These are phyloP conservation scores for Ramularia endophylla DNA, from an alignment of 2,329 filamentous ascomycete genomes.

Conservation along the genomic window DNA sequence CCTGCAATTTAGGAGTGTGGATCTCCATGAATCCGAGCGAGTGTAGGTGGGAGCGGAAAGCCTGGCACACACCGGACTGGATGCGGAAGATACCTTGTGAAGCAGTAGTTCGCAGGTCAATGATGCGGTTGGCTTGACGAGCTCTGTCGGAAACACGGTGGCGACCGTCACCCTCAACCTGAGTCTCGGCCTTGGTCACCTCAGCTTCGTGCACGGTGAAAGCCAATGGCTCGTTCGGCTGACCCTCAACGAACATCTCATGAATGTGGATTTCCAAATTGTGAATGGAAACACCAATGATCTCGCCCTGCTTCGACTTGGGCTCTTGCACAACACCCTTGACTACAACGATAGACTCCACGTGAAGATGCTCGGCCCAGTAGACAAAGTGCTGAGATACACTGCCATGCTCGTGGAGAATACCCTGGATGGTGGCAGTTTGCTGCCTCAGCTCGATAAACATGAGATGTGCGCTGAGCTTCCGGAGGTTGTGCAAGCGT, in stretches of 20 bases:
- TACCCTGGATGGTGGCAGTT: conserved; percentile 75
- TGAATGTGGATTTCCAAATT: conserved; percentile 69
- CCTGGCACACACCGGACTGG: conserved; percentile 70
- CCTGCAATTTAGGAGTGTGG: conserved; percentile 87
- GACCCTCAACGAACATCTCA: conserved; percentile 56
- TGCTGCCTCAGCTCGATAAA: conserved; percentile 85
- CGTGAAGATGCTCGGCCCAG: conserved; percentile 77
- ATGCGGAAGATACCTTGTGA: conserved; percentile 86
- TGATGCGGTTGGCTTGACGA: conserved; percentile 69
- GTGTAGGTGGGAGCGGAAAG: conserved; percentile 73
- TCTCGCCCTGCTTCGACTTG: conserved; percentile 56
- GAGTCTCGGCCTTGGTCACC: conserved; percentile 52
- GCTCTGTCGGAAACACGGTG: conserved; percentile 65
- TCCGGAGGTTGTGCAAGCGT: conserved; percentile 71
- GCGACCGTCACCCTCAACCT: conserved; percentile 51
- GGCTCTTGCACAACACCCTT: conserved; percentile 67
- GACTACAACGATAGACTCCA: conserved; percentile 73
- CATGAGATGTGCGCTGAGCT: conserved; percentile 73
- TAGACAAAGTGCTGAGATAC: conserved; percentile 72
- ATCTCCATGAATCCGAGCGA: conserved; percentile 81
- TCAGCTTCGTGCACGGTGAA: conserved; percentile 68
- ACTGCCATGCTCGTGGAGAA: conserved; percentile 58
- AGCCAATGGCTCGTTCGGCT: conserved; percentile 56
- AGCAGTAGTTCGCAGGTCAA: conserved; percentile 78
- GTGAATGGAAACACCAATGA: conserved; percentile 70